Evolutionary conservation across 2,329 filamentous ascomycete genomes (phyloP), one percentile per base, ranked within the genome.

Genomic region (Aspergillus ochraceoroseus): DNA sequence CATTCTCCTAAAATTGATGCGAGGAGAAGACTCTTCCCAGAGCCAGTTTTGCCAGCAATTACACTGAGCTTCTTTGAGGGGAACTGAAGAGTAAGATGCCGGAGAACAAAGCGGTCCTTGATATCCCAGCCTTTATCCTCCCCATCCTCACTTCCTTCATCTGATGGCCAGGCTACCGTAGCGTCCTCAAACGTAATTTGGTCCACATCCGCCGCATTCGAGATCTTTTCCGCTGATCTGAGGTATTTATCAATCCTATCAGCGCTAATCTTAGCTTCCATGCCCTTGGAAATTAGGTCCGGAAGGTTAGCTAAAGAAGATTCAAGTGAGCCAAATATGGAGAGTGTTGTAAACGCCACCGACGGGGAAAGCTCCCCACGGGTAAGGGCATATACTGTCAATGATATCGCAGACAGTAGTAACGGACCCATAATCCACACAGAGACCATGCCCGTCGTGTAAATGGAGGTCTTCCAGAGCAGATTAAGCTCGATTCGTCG

Each of bases 261-360:
- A 2, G 85, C 63, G 6, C 83, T 87, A n/a, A 89, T 75, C 60
- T 79, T 77, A 0, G 83, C 82, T 52, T 92, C 85, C 17, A 89
- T 68, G 1, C 76, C 70, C 45, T 83, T 76, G 0, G 83, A 83
- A 0, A 83, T 80, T 27, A 88, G 67, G 56, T 89, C 84, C 0
- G 86, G 86, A 11, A 92, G 67, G 28, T 84, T 70, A 0, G 80
- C 80, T 1, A 92, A 65, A 0, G 82, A 80, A 14, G 81, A 71
- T 57, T 92, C 85, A 14, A 92, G 71, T n/a, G 77, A 74, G 44
- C 77, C 78, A 62, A 92, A 87, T 54, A 83, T 83, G 25, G 72
- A 74, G 37, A 85, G 79, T 18, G 83, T 82, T 17, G 87, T 87
- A 51, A 92, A 92, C 2, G 86, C 86, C 7, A 89, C 75, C 0